These are phyloP conservation scores for Royoungia palumana DNA, from an alignment of 768 basidiomycete genomes.

Conservation along the genomic window DNA sequence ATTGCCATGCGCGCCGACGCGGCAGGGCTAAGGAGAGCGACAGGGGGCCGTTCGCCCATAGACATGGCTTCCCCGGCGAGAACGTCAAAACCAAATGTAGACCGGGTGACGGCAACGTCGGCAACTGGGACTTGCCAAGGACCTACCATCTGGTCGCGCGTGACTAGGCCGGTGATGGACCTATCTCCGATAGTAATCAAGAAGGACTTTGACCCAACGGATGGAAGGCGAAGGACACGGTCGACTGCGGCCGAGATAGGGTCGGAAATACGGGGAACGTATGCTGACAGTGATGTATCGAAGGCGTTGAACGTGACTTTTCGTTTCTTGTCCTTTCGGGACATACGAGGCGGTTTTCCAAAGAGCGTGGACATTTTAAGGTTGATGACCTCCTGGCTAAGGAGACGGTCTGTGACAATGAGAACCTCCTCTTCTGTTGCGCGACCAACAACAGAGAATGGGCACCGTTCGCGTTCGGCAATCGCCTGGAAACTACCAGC, in stretches of 20 bases:
- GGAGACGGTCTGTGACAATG: slow-evolving; percentile 83
- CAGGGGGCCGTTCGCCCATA: slow-evolving; percentile 93
- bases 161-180: slow-evolving; percentile 88
- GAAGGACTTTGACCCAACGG: slow-evolving; percentile 95
- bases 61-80: slow-evolving; percentile 93
- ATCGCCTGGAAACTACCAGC: slow-evolving; percentile 67
- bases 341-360: slow-evolving; percentile 93
- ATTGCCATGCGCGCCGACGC: slow-evolving; percentile 97
- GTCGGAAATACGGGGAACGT: slow-evolving; percentile 52
- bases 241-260: slow-evolving; percentile 63
- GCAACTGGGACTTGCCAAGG: slow-evolving; percentile 98
- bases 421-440: slow-evolving; percentile 82
- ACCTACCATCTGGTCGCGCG: slow-evolving; percentile 98
- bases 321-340: slow-evolving; percentile 58
- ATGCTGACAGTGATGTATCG: slow-evolving; percentile 65
- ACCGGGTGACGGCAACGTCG: slow-evolving; percentile 94
- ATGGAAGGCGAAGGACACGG: slow-evolving; percentile 86
- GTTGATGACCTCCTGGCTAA: slow-evolving; percentile 75
- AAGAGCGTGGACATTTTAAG: slow-evolving; percentile 95
- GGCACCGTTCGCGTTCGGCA: slow-evolving; percentile 86
- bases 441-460: slow-evolving; percentile 86
- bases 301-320: slow-evolving; percentile 49
- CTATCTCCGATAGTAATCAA: slow-evolving; percentile 98
- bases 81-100: slow-evolving; percentile 89
- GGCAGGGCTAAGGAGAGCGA: slow-evolving; percentile 82